Evolutionary conservation across 352 stramenopile genomes (phyloP), one percentile per base, ranked within the genome.

Genomic region (Phytophthora lateralis): DNA sequence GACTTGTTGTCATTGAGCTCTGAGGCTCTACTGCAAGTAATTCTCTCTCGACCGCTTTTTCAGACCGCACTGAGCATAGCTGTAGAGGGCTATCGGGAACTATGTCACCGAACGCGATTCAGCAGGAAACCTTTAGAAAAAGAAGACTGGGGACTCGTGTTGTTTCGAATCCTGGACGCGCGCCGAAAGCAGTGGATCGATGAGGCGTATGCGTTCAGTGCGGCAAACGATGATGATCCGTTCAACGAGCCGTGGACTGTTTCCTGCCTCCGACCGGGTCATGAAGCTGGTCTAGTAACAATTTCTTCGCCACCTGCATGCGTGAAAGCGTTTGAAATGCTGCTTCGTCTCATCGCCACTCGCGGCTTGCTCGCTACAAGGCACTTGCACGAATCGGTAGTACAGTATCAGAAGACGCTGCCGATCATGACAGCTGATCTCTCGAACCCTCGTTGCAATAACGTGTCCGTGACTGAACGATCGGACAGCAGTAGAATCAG

Each of bases 321-420:
- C n/a, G 44, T 78, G 1, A 71, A 69, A 3, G 61, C 78, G n/a
- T 90, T 90, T 32, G 68, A 87, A 35, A 75, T 66, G 9, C 47
- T 90, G 35, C 45, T 90, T 27, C 76, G 69, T 7, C 67, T 90
- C 20, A 79, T 88, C 26, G 58, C 82, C 4, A 68, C 76, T 6
- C 67, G 73, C 6, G 78, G 75, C 8, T 42, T 63, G 15, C 43
- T 71, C 34, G 34, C 4, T 39, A 39, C 34, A 7, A 39, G 14
- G 14, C 12, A 42, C 14, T 42, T 42, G 35, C 6, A 20, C 10
- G 15, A 42, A 10, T 20, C 35, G 14, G 35, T 42, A 7, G 14
- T 15, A 20, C 15, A 20, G 15, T 42, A 42, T 15, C 35, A 42
- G 15, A 15, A 20, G 15, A 11, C 35, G 1, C 15, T 20, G 15